A percentile compares a stretch with the other conserved stretches of the same genome.
These are phyloP conservation scores for Colletotrichum aenigma DNA, from an alignment of 2,329 filamentous ascomycete species.

Conservation along the genomic window DNA sequence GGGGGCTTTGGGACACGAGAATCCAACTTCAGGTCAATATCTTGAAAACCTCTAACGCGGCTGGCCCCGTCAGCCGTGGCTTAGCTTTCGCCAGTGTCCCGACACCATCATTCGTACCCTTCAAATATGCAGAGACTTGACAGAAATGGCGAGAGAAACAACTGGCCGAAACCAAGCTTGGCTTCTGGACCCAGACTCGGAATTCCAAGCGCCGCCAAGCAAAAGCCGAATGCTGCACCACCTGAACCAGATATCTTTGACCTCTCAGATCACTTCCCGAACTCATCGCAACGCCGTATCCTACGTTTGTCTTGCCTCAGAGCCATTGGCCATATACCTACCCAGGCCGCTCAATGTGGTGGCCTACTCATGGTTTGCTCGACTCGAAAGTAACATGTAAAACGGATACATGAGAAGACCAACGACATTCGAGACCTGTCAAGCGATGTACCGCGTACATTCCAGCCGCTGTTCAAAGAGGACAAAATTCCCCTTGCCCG, in stretches of 20 bases:
- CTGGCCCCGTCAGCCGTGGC: background rate
- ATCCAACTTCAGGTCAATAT: conserved; percentile 2
- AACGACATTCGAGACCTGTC: background rate
- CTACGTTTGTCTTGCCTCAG: background rate
- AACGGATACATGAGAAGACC: background rate
- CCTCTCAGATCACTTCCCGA: background rate
- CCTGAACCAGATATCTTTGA: background rate
- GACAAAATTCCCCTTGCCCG: background rate
- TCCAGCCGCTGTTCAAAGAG: background rate
- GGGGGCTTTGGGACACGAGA: conserved; percentile 1
- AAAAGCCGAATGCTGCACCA: background rate
- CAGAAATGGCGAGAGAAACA: background rate
- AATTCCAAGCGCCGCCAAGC: background rate
- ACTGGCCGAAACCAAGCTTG: background rate
- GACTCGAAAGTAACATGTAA: background rate
- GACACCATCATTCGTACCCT: background rate
- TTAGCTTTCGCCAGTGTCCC: background rate
- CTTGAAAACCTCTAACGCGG: background rate
- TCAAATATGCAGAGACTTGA: background rate
- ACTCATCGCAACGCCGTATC: background rate
- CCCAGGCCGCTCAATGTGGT: background rate
- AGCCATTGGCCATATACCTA: background rate
- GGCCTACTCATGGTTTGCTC: background rate
- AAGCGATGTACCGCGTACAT: background rate
- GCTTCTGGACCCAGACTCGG: background rate